These are phyloP conservation scores for Xylaria sp. DNA, from an alignment of 495 filamentous ascomycete genomes.

Conservation along the genomic window DNA sequence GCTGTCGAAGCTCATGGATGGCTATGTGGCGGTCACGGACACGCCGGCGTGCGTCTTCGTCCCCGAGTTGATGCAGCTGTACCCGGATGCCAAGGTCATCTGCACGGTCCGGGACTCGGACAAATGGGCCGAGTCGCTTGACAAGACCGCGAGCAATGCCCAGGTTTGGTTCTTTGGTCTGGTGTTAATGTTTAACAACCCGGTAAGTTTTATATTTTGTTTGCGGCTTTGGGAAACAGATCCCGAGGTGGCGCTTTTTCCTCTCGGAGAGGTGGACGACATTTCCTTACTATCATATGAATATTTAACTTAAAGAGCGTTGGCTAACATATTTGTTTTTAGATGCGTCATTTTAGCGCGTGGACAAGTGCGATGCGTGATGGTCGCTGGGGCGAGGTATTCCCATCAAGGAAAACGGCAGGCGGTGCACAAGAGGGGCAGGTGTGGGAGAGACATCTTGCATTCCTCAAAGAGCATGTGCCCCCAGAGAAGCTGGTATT, in stretches of 20 bases:
- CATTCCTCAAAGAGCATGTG: constrained; percentile 34
- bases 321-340: constrained; percentile 26
- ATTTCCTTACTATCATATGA: neutral
- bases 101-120: constrained; percentile 43
- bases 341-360: constrained; percentile 34
- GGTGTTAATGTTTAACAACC: constrained; percentile 27
- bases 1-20: constrained; percentile 35
- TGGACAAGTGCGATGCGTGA: constrained; percentile 32
- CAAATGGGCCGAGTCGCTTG: constrained; percentile 43
- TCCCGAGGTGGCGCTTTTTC: neutral
- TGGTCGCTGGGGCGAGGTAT: constrained; percentile 36
- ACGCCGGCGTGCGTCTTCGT: constrained; percentile 39
- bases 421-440: constrained; percentile 28
- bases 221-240: no score
- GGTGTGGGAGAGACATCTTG: constrained; percentile 36
- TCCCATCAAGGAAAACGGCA: constrained; percentile 24
- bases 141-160: constrained; percentile 32
- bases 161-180: constrained; percentile 34
- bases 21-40: constrained; percentile 44
- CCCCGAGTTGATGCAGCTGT: constrained; percentile 42
- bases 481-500: constrained; percentile 37
- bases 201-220: constrained; percentile 13
- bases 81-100: constrained; percentile 48
- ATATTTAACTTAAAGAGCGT: constrained; percentile 5
- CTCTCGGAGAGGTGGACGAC: no score